Conservation (phyloP, 2,329 filamentous ascomycete species). For the Huntiella moniliformis region DNA sequence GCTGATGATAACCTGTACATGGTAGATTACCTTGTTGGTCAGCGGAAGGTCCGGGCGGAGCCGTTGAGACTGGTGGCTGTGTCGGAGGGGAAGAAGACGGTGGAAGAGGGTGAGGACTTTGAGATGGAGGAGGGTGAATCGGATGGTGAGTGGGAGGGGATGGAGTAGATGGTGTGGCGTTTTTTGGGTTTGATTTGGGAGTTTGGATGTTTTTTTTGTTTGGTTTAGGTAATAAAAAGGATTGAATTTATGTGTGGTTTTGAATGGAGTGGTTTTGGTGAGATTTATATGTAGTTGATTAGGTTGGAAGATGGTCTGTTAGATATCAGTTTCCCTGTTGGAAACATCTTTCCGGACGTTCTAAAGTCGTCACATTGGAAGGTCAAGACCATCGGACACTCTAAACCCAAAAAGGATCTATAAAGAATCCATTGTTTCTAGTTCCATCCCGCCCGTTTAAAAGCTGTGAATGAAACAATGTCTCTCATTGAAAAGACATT, state of each 20-base stretch:
- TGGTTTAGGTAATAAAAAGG: slow-evolving; percentile 11
- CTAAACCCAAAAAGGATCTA: too few species aligned
- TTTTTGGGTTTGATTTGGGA: slow-evolving; percentile 4
- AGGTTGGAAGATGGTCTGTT: not conserved
- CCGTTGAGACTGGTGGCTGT: slow-evolving; percentile 15
- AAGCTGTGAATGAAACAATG: too few species aligned
- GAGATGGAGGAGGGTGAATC: slow-evolving; percentile 20
- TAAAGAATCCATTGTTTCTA: too few species aligned
- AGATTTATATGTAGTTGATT: not conserved
- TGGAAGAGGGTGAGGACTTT: slow-evolving; percentile 16
- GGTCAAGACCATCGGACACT: too few species aligned
- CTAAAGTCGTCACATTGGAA: too few species aligned
- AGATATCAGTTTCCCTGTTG: too few species aligned
- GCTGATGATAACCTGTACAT: slow-evolving; percentile 80
- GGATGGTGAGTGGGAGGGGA: slow-evolving; percentile 15
- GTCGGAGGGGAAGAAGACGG: slow-evolving; percentile 11
- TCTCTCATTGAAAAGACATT: too few species aligned
- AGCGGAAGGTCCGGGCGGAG: slow-evolving; percentile 20
- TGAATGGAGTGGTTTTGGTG: not conserved
- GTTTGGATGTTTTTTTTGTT: slow-evolving; percentile 6
- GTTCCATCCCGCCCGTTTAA: too few species aligned
- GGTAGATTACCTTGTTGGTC: slow-evolving; percentile 58
- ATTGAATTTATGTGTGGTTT: not conserved
- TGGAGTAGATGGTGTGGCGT: slow-evolving; percentile 10
- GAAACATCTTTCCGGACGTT: too few species aligned